Evolutionary conservation across 2,329 filamentous ascomycete genomes (phyloP).

Genomic region (Myriosclerotinia scirpicola): DNA sequence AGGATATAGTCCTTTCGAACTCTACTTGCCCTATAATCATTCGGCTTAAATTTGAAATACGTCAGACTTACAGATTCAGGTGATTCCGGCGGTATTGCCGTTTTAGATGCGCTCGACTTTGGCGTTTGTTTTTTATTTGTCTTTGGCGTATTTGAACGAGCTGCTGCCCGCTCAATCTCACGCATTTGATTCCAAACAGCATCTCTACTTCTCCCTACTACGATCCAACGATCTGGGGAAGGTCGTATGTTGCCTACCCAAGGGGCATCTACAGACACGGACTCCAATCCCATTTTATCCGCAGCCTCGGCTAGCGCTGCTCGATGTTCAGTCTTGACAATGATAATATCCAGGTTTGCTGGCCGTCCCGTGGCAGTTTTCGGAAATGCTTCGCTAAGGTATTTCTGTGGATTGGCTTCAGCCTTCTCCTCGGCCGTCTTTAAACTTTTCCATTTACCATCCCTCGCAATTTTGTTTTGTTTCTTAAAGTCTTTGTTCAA

Average conservation of each 20-base stretch:
- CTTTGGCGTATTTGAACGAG: constrained; percentile 14
- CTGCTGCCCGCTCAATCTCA: constrained; percentile 25
- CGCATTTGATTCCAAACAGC: constrained; percentile 30
- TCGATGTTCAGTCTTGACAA: constrained; percentile 26
- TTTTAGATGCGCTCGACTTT: constrained; percentile 1
- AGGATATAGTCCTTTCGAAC: neutral
- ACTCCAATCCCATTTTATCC: constrained; percentile 23
- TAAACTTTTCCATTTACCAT: constrained; percentile 22
- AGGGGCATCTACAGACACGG: constrained; percentile 26
- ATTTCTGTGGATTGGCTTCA: constrained; percentile 25
- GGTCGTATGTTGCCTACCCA: constrained; percentile 25
- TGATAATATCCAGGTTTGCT: constrained; percentile 29
- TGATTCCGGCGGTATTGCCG: neutral
- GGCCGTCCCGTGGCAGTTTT: constrained; percentile 26
- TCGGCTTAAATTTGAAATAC: neutral
- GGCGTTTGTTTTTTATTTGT: constrained; percentile 3
- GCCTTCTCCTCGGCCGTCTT: constrained; percentile 28
- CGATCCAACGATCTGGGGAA: constrained; percentile 27
- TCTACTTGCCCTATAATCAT: neutral
- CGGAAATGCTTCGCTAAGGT: constrained; percentile 26
- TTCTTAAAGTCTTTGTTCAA: constrained; percentile 30
- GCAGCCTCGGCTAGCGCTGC: constrained; percentile 21
- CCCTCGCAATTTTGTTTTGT: constrained; percentile 22
- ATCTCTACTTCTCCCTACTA: constrained; percentile 28
- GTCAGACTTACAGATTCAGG: constrained; percentile 4